Conservation (phyloP, 2,329 filamentous ascomycete species). For the Ceratocystis colombiana region DNA sequence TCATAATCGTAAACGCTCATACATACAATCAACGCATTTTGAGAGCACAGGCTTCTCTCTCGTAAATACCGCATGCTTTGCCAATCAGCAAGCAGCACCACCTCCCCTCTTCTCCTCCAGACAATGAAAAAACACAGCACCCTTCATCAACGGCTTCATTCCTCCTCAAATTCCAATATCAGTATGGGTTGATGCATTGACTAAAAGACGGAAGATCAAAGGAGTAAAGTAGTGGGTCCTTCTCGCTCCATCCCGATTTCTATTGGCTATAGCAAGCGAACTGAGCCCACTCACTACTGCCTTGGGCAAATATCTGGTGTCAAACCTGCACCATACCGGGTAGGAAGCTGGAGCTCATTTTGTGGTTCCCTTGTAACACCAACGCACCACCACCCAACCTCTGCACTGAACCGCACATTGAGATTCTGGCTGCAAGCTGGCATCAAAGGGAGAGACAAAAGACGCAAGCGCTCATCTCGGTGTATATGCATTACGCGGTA, state of each 20-base stretch:
- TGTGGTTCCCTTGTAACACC: conserved; percentile 4
- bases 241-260: conserved; percentile 23
- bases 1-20: background rate
- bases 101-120: background rate
- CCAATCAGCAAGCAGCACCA: background rate
- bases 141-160: background rate
- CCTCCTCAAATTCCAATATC: background rate
- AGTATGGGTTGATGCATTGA: background rate
- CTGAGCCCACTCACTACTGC: conserved; percentile 8
- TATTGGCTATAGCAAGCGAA: conserved; percentile 26
- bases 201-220: background rate
- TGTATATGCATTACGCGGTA: no score
- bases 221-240: background rate
- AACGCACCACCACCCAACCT: background rate
- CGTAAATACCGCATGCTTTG: background rate
- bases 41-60: background rate
- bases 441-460: background rate
- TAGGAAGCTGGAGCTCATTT: background rate
- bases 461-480: background rate
- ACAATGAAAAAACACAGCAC: background rate
- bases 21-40: background rate
- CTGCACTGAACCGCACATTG: background rate
- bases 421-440: background rate
- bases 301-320: conserved; percentile 1
- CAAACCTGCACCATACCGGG: background rate